Base-by-base conservation (phyloP, 129 eudicot species). In the Escallonia rubra region DNA sequence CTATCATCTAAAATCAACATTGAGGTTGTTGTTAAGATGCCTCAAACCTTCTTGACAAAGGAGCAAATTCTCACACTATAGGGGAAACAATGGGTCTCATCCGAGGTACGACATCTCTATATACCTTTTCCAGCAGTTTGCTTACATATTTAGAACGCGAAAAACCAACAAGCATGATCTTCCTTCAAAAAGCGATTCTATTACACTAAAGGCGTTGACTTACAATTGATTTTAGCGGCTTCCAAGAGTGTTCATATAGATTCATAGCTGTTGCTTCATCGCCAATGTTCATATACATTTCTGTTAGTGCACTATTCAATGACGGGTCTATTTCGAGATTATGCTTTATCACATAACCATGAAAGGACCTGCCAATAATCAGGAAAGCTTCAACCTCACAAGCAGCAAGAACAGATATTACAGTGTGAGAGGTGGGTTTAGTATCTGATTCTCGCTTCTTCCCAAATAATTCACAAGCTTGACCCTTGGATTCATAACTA, bases 201-300 rank as follows among this genome's bases (percentile, higher is more conserved):
- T n/a, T n/a, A n/a, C n/a, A n/a, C n/a, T n/a, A n/a, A n/a, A n/a
- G n/a, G n/a, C n/a, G n/a, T n/a, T n/a, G n/a, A n/a, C n/a, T n/a
- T n/a, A n/a, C n/a, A n/a, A n/a, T n/a, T n/a, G n/a, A n/a, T n/a
- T n/a, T n/a, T n/a, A n/a, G n/a, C n/a, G n/a, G n/a, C n/a, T 75
- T 23, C 6, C 69, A 41, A 64, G 15, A 81, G 45, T 74, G 70
- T 65, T 81, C 78, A 70, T 81, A 85, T 52, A 85, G 71, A 23
- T 43, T 40, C 54, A 15, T 38, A 72, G 82, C 85, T 0, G 78
- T 75, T 68, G 56, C 63, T 67, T 78, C 84, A 65, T 79, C 83
- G 5, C 59, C 73, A 45, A 85, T 78, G 52, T 69, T 78, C 77
- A 85, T 69, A 70, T 81, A 85, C 90, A 85, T 85, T 66, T 85